Base-by-base conservation (phyloP, 2,329 filamentous ascomycete genomes). In the Xylaria hypoxylon region DNA sequence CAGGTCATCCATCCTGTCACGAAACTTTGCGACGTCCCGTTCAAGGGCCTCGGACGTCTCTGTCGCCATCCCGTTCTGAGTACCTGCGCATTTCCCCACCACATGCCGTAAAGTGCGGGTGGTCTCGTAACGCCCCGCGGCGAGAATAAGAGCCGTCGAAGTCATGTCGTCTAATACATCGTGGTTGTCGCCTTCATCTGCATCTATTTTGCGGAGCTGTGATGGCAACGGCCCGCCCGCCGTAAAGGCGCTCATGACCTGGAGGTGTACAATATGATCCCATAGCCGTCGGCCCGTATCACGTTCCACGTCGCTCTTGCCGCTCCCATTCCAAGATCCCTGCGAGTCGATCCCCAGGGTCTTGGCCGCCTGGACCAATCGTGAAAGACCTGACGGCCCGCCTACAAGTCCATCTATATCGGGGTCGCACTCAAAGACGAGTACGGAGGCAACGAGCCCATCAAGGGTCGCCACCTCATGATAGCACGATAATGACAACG, bases 21-120 rank as follows among this genome's bases (percentile, higher is more conserved):
- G 58, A 60, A 60, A 51, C 58, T 60, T 55, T 55, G 52, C 52
- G 33, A 55, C 52, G 52, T 55, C 17, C 40, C 52, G 52, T 42
- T 42, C 52, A 19, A 55, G 33, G 22, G 52, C 33, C 52, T 55
- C 52, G 52, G 52, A 40, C 35, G 33, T 42, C 35, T 55, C 52
- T 33, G 52, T 42, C 52, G 33, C 35, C 52, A 42, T 55, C 38
- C 38, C 52, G 13, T 55, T 55, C n/a, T 55, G 52, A 42, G 33
- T 42, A 31, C 40, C 52, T 40, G 52, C 42, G 35, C 33, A 55
- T 31, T 24, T 55, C 33, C 40, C 38, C n/a, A 55, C 33, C 52
- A 55, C 52, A 28, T 55, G 38, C 26, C 22, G 52, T 42, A 55
- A 42, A 40, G 52, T 55, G 33, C 52, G 52, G 52, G 52, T 55